Evolutionary conservation across 2,329 filamentous ascomycete genomes (phyloP).

Genomic region (Ophiocordyceps camponoti-saundersi): DNA sequence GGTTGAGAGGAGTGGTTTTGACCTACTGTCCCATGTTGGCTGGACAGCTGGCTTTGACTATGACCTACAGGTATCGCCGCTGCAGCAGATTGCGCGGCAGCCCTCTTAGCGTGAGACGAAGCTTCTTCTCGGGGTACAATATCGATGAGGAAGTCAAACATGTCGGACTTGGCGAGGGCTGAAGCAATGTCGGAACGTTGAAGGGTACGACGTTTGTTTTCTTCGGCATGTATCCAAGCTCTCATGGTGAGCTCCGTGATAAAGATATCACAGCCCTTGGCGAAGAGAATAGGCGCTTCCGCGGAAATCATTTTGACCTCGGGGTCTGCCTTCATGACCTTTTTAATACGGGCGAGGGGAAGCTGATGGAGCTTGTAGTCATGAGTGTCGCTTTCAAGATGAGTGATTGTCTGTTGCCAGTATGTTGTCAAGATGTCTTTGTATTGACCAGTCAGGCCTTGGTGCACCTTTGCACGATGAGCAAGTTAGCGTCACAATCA

Average conservation of each 20-base stretch:
- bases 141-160: conserved; percentile 99
- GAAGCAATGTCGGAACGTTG: conserved; percentile 95
- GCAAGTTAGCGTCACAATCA: not conserved
- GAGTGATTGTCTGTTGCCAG: conserved; percentile 96
- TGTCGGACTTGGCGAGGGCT: conserved; percentile 90
- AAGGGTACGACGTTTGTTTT: conserved; percentile 91
- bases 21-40: conserved; percentile 30
- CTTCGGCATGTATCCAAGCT: conserved; percentile 97
- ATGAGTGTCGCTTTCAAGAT: conserved; percentile 85
- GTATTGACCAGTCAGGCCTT: conserved; percentile 81
- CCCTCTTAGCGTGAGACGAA: conserved; percentile 65
- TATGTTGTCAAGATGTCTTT: conserved; percentile 97
- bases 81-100: conserved; percentile 33
- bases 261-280: conserved; percentile 97
- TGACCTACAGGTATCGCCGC: conserved; percentile 18
- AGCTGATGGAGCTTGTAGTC: conserved; percentile 98
- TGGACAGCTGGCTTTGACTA: conserved; percentile 33
- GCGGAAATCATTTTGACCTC: conserved; percentile 99
- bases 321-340: conserved; percentile 98
- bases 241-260: conserved; percentile 98
- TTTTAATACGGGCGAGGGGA: conserved; percentile 95
- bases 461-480: conserved; percentile 56
- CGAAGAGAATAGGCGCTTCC: conserved; percentile 92
- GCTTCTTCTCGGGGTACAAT: conserved; percentile 96
- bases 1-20: conserved; percentile 39